phyloP scores from a whole-genome alignment of 2,329 filamentous ascomycete species.

The Metarhizium humberi region DNA sequence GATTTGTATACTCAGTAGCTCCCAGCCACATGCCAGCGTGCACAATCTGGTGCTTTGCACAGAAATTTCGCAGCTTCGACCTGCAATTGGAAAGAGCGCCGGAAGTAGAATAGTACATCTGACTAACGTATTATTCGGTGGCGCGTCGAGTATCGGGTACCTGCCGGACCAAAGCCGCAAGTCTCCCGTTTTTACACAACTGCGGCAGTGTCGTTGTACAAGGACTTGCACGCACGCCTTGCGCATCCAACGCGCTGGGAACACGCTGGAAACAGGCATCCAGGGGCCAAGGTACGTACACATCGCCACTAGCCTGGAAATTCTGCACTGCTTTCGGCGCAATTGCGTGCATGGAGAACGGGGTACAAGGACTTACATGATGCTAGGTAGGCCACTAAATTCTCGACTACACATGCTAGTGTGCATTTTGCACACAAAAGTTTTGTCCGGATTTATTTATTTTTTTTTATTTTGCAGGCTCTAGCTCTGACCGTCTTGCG shows the following conservation, averaged over 20 bases:
- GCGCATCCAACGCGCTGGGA: not conserved
- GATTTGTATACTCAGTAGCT: too few species aligned
- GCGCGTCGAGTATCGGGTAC: constrained; percentile 1
- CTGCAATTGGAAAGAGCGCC: not conserved
- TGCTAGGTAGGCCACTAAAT: not conserved
- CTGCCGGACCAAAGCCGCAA: not conserved
- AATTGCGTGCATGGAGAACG: not conserved
- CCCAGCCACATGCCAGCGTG: not conserved
- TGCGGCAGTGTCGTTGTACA: not conserved
- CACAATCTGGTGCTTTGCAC: not conserved
- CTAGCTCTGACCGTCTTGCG: not conserved
- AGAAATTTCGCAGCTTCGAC: not conserved
- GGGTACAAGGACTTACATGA: not conserved
- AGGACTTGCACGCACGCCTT: not conserved
- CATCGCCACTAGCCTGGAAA: not conserved
- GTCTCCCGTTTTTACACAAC: not conserved
- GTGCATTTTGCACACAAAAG: not conserved
- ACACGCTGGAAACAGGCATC: not conserved
- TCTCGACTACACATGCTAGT: not conserved
- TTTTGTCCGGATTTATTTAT: not conserved
- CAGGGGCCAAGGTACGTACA: not conserved
- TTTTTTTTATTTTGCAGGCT: not conserved
- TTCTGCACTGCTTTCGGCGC: not conserved
- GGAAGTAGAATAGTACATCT: not conserved
- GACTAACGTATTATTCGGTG: not conserved